Conservation (phyloP, 2,329 filamentous ascomycete species). For the Bertia moriformis region DNA sequence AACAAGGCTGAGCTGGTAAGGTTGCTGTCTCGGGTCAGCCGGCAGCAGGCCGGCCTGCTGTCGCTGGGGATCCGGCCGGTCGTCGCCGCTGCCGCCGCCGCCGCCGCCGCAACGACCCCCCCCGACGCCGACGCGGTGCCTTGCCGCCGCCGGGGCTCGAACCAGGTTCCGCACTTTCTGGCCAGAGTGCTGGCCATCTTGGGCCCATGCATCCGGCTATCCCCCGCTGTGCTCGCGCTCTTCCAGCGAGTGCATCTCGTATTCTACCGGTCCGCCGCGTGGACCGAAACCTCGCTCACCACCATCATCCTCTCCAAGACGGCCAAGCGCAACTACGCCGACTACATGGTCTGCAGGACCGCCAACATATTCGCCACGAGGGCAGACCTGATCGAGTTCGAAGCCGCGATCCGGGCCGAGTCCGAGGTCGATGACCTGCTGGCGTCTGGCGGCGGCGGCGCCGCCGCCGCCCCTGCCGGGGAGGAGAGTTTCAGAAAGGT, state of each 20-base stretch:
- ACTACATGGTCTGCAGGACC: slow-evolving; percentile 80
- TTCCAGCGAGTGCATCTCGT: slow-evolving; percentile 92
- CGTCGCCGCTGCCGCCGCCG: slow-evolving; percentile 48
- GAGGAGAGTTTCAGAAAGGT: slow-evolving; percentile 53
- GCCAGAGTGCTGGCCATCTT: slow-evolving; percentile 63
- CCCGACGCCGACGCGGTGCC: slow-evolving; percentile 24
- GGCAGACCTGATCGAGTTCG: slow-evolving; percentile 67
- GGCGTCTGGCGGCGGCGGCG: slow-evolving; percentile 56
- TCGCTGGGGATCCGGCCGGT: slow-evolving; percentile 41
- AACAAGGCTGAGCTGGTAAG: slow-evolving; percentile 70
- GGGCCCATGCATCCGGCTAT: slow-evolving; percentile 73
- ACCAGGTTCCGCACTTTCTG: slow-evolving; percentile 61
- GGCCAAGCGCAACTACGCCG: slow-evolving; percentile 70
- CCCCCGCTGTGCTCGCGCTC: slow-evolving; percentile 56
- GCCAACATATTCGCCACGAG: slow-evolving; percentile 77
- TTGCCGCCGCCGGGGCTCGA: slow-evolving; percentile 26
- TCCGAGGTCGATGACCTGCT: slow-evolving; percentile 68
- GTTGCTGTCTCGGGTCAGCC: slow-evolving; percentile 58
- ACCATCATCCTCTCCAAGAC: slow-evolving; percentile 90
- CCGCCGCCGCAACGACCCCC: slow-evolving; percentile 34
- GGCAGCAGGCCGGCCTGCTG: slow-evolving; percentile 61
- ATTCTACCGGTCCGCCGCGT: slow-evolving; percentile 89
- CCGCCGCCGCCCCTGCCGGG: too few relatives aligned
- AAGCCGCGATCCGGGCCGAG: slow-evolving; percentile 70
- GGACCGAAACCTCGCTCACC: slow-evolving; percentile 92